Percentiles rank a stretch among this genome's conserved stretches.
phyloP scores from a whole-genome alignment of 2,329 filamentous ascomycete species.

The Ceratocystis papillata region DNA sequence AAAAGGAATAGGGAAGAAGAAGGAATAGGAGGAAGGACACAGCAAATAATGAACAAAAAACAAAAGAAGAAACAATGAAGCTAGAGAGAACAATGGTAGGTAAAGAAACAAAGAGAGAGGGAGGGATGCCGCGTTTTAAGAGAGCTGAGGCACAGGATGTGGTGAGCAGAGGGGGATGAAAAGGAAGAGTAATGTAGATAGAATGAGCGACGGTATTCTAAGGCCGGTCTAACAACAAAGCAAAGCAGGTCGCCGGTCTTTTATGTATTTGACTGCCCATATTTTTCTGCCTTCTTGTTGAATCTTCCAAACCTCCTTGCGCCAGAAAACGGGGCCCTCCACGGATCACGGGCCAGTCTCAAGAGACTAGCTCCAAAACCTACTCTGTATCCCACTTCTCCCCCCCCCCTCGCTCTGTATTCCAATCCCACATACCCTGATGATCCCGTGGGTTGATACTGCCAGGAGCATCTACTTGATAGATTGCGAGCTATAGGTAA shows the following conservation, averaged over 20 bases:
- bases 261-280: background rate
- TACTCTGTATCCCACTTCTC: no score
- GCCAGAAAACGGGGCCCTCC: background rate
- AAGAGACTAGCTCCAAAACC: background rate
- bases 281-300: background rate
- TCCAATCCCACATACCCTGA: no score
- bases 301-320: background rate
- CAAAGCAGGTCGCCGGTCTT: constrained; percentile 4
- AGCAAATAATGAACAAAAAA: background rate
- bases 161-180: background rate
- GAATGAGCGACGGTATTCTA: background rate
- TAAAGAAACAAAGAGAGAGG: background rate
- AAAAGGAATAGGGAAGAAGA: background rate
- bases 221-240: background rate
- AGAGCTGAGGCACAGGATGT: background rate
- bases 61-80: background rate
- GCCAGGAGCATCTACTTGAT: no score
- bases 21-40: no score
- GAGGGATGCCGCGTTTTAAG: background rate
- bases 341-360: background rate
- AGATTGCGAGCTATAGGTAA: no score
- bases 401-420: no score
- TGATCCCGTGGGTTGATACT: no score
- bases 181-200: background rate
- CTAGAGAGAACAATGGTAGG: background rate